Base-by-base conservation (phyloP, 768 basidiomycete species). In the Cystobasidium tubakii region DNA sequence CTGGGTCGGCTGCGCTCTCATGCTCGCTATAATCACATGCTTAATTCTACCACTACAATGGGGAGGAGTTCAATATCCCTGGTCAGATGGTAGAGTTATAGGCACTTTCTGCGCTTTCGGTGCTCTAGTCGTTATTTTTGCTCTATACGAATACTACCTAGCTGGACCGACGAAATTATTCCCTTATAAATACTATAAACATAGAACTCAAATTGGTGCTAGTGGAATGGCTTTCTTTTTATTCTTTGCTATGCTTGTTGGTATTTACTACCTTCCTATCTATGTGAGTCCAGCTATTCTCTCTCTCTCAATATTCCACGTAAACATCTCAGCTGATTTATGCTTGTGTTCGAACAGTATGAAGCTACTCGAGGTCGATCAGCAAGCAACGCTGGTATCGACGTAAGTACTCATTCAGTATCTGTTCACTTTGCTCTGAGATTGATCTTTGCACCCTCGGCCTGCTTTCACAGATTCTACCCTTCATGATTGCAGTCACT, bases 21-120 rank as follows among this genome's bases (percentile, higher is more conserved):
- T 69, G 44, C 42, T 69, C 46, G 66, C 46, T 23, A 23, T 50
- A 4, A 57, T 69, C 31, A 69, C 66, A 19, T 69, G 66, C 46
- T 43, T 69, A 27, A 29, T 69, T 17, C 25, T 69, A 23, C 46
- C 66, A 13, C 29, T 69, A 33, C 66, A 69, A 53, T 69, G 66
- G 66, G 84, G 84, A 31, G 84, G 85, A 2, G 81, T 82, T 73
- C 76, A 77, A 1, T 83, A 83, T 71, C 79, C 83, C 12, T 85
- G 85, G 83, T 36, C 83, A 76, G 36, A 85, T 81, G 73, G 84
- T 82, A 76, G 84, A 80, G 74, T 84, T 84, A 73, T 86, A 79
- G 74, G 80, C 77, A 63, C 77, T 76, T 76, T 77, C 67, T 55
- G 67, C 55, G 79, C 75, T 71, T 77, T 78, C 65, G 78, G 67